Evolutionary conservation across 2,329 filamentous ascomycete species (phyloP).

Genomic region (Fusarium buharicum): DNA sequence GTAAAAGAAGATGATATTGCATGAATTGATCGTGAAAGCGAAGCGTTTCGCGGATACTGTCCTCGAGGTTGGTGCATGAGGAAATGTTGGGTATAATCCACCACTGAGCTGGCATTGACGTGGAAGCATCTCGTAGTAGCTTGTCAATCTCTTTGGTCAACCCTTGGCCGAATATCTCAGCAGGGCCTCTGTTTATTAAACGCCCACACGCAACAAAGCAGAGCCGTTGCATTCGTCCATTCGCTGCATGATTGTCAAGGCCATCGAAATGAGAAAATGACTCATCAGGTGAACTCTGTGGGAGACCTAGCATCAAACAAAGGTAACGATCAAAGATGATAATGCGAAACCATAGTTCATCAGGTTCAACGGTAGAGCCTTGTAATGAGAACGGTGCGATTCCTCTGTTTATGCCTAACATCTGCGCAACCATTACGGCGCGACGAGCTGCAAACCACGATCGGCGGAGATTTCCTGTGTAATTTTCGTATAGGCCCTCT

Average conservation of each 20-base stretch:
- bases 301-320: slow-evolving; percentile 59
- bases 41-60: slow-evolving; percentile 45
- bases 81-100: slow-evolving; percentile 54
- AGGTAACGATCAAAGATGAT: slow-evolving; percentile 59
- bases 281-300: slow-evolving; percentile 54
- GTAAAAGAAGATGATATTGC: slow-evolving; percentile 61
- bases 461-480: slow-evolving; percentile 57
- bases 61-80: slow-evolving; percentile 20
- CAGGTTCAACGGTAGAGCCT: slow-evolving; percentile 42
- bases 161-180: slow-evolving; percentile 34
- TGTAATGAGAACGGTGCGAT: slow-evolving; percentile 20
- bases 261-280: slow-evolving; percentile 47
- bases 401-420: slow-evolving; percentile 51
- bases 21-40: slow-evolving; percentile 59
- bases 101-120: slow-evolving; percentile 57
- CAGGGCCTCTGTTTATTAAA: slow-evolving; percentile 60
- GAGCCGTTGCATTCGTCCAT: slow-evolving; percentile 58
- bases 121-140: slow-evolving; percentile 57
- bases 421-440: slow-evolving; percentile 57
- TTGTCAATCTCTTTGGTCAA: slow-evolving; percentile 56
- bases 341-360: slow-evolving; percentile 59
- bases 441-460: slow-evolving; percentile 59
- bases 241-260: slow-evolving; percentile 48
- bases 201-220: slow-evolving; percentile 55
- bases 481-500: slow-evolving; percentile 58